These are phyloP conservation scores for Castanea crenata DNA, from an alignment of 306 rosid genomes.

Conservation along the genomic window DNA sequence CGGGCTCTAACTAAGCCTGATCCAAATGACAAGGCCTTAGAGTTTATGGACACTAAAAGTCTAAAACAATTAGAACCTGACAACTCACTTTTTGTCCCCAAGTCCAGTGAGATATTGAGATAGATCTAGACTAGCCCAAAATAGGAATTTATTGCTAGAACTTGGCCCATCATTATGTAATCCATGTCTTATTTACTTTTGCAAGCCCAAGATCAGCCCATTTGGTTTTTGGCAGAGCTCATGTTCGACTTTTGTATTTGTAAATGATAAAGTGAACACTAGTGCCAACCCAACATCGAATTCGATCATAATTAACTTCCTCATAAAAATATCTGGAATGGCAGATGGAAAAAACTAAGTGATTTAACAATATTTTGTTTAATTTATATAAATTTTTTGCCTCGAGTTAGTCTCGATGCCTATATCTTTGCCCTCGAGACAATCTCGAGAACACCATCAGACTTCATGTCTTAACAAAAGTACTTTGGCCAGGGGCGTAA, in stretches of 20 bases:
- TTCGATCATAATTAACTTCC: too few relatives aligned
- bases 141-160: too few relatives aligned
- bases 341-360: too few relatives aligned
- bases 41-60: neutral
- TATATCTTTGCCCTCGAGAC: too few relatives aligned
- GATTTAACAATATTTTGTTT: too few relatives aligned
- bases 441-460: too few relatives aligned
- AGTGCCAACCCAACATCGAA: neutral
- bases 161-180: neutral
- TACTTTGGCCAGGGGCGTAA: too few relatives aligned
- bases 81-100: neutral
- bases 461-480: too few relatives aligned
- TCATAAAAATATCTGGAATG: too few relatives aligned
- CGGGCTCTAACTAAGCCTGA: neutral
- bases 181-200: neutral
- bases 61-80: too few relatives aligned
- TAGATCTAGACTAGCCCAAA: neutral
- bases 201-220: neutral
- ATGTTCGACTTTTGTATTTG: neutral
- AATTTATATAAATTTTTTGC: too few relatives aligned
- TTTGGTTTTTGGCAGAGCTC: neutral
- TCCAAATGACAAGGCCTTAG: neutral
- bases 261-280: neutral
- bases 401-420: too few relatives aligned
- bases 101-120: neutral